Evolutionary conservation across 2,329 filamentous ascomycete species (phyloP).

Genomic region (Neoarthrinium moseri): DNA sequence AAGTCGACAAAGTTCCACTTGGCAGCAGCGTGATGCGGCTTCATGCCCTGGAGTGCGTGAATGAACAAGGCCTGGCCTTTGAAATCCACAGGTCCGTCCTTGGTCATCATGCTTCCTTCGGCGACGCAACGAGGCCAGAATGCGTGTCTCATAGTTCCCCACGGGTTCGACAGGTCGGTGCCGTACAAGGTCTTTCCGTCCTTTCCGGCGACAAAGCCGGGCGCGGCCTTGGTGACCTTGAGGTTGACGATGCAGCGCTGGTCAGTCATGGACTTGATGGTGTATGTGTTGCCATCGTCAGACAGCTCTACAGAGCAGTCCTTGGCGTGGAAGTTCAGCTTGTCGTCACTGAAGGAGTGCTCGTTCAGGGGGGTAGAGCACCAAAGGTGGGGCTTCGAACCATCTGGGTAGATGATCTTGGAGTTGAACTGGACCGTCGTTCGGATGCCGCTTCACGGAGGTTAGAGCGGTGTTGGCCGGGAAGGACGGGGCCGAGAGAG

Average conservation of each 20-base stretch:
- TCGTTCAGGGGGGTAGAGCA: slow-evolving; percentile 77
- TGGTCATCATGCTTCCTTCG: slow-evolving; percentile 81
- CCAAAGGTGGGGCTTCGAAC: slow-evolving; percentile 76
- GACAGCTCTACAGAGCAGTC: slow-evolving; percentile 83
- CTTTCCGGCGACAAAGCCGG: slow-evolving; percentile 82
- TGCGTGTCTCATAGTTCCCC: slow-evolving; percentile 87
- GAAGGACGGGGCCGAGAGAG: slow-evolving; percentile 10
- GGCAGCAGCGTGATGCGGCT: slow-evolving; percentile 91
- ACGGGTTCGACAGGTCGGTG: slow-evolving; percentile 80
- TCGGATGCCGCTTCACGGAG: slow-evolving; percentile 74
- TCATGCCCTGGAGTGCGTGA: slow-evolving; percentile 95
- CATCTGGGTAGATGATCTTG: slow-evolving; percentile 82
- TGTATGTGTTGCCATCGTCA: slow-evolving; percentile 78
- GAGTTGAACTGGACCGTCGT: slow-evolving; percentile 92
- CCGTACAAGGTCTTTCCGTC: slow-evolving; percentile 84
- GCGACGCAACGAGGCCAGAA: slow-evolving; percentile 90
- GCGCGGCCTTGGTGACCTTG: slow-evolving; percentile 71
- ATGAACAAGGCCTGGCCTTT: slow-evolving; percentile 77
- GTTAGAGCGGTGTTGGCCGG: slow-evolving; percentile 19
- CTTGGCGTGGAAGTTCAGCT: slow-evolving; percentile 80
- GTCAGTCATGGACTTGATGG: slow-evolving; percentile 88
- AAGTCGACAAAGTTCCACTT: slow-evolving; percentile 94
- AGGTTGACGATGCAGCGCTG: slow-evolving; percentile 80
- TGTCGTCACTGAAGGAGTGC: slow-evolving; percentile 80
- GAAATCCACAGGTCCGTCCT: slow-evolving; percentile 78